Evolutionary conservation across 352 stramenopile species (phyloP).

Genomic region (Phytophthora sojae): DNA sequence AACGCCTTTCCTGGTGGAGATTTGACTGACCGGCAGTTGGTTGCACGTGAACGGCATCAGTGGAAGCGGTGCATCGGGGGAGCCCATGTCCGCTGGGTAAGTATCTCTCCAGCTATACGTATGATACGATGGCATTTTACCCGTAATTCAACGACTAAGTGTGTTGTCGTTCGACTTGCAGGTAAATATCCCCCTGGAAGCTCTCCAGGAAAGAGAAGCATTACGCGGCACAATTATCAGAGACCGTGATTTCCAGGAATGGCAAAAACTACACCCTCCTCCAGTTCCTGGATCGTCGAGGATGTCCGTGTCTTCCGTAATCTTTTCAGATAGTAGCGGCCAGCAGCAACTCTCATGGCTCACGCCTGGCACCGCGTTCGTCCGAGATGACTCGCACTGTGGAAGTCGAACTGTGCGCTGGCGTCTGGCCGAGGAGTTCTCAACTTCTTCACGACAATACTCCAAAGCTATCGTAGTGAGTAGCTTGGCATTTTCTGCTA

Average conservation of each 20-base stretch:
- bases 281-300: conserved; percentile 16
- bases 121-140: neutral
- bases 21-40: conserved; percentile 60
- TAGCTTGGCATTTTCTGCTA: neutral
- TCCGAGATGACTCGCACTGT: conserved; percentile 38
- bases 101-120: conserved; percentile 1
- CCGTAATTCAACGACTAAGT: neutral
- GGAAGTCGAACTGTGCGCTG: conserved; percentile 20
- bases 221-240: conserved; percentile 44
- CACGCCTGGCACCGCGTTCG: conserved; percentile 39
- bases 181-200: conserved; percentile 44
- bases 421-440: conserved; percentile 39
- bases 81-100: conserved; percentile 52
- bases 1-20: conserved; percentile 23
- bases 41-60: conserved; percentile 64
- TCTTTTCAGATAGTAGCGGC: conserved; percentile 33
- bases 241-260: conserved; percentile 43
- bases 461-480: conserved; percentile 38
- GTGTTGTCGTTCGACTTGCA: conserved; percentile 10
- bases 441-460: conserved; percentile 36
- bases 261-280: conserved; percentile 22
- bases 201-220: conserved; percentile 33
- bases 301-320: conserved; percentile 39
- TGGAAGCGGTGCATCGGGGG: conserved; percentile 73
- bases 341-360: conserved; percentile 41